These are phyloP conservation scores for Sporisorium reilianum DNA, from an alignment of 1,284 basidiomycete genomes.

Conservation along the genomic window DNA sequence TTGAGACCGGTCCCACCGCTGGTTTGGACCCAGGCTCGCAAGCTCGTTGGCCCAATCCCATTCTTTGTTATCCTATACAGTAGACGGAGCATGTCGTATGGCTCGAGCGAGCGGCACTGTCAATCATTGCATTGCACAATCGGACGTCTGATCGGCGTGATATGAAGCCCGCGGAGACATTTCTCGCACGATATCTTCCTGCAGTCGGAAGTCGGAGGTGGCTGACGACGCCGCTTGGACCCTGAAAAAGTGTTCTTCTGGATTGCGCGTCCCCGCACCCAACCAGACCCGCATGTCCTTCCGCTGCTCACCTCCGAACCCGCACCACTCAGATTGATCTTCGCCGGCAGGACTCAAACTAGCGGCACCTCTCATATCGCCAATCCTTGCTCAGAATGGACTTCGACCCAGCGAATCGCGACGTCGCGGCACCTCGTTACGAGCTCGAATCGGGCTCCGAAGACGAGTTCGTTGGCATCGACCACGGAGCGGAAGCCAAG, in stretches of 20 bases:
- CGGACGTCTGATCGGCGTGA: slow-evolving; percentile 11
- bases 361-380: neutral
- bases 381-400: slow-evolving; percentile 21
- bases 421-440: slow-evolving; percentile 32
- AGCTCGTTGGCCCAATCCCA: too few relatives aligned
- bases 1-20: too few relatives aligned
- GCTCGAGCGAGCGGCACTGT: too few relatives aligned
- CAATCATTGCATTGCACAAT: slow-evolving; percentile 39
- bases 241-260: slow-evolving; percentile 23
- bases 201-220: slow-evolving; percentile 12
- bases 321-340: neutral
- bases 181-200: slow-evolving; percentile 19
- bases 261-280: too few relatives aligned
- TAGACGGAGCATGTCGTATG: too few relatives aligned
- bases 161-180: neutral
- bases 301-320: neutral
- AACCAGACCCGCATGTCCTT: neutral
- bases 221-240: slow-evolving; percentile 30
- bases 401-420: slow-evolving; percentile 39
- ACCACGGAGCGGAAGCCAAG: neutral
- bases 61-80: too few relatives aligned
- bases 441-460: slow-evolving; percentile 50
- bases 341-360: too few relatives aligned
- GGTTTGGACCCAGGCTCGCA: too few relatives aligned
- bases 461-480: slow-evolving; percentile 18